Conservation (phyloP, 306 rosid species). For the Hippophae rhamnoides region DNA sequence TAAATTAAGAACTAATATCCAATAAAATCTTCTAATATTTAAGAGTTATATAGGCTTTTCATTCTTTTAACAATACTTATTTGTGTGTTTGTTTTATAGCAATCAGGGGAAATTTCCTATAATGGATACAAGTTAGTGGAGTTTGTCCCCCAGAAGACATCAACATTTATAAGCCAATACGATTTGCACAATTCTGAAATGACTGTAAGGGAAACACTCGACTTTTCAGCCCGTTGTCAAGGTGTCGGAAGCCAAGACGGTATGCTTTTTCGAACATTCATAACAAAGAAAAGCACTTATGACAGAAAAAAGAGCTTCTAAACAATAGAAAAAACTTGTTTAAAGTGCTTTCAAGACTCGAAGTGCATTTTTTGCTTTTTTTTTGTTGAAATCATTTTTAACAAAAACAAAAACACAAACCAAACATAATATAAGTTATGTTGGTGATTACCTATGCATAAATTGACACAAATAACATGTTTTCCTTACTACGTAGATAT, state of each 20-base stretch:
- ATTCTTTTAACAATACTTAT: neutral
- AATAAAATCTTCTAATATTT: too few relatives aligned
- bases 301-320: too few relatives aligned
- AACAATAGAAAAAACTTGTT: too few relatives aligned
- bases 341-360: too few relatives aligned
- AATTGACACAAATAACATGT: neutral
- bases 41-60: neutral
- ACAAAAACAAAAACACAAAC: too few relatives aligned
- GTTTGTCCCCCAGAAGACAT: conserved; percentile 56
- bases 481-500: conserved; percentile 29
- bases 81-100: conserved; percentile 22
- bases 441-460: too few relatives aligned
- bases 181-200: conserved; percentile 64
- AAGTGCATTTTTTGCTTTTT: too few relatives aligned
- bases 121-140: conserved; percentile 48
- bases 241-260: conserved; percentile 58
- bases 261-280: conserved; percentile 6
- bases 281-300: too few relatives aligned
- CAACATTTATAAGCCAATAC: conserved; percentile 65
- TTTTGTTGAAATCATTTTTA: too few relatives aligned
- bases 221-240: conserved; percentile 64
- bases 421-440: too few relatives aligned
- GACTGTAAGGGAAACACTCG: conserved; percentile 72
- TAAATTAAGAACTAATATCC: too few relatives aligned
- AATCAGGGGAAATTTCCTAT: conserved; percentile 41